phyloP scores from a whole-genome alignment of 495 filamentous ascomycete genomes.

The Penicillium simplicissimum region DNA sequence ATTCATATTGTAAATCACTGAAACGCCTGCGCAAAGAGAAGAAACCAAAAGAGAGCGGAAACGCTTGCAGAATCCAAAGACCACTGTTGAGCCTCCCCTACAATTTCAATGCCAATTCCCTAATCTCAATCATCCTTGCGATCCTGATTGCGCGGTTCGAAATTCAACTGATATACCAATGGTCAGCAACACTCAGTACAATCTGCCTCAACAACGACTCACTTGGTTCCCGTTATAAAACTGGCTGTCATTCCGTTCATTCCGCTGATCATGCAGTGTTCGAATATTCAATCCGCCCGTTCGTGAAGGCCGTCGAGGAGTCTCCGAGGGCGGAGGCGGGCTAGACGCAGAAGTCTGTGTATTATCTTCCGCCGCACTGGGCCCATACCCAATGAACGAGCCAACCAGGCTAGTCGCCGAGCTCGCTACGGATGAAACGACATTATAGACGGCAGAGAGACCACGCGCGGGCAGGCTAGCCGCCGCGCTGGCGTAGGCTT shows the following conservation, averaged over 20 bases:
- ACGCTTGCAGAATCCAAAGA: not conserved
- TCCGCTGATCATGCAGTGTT: conserved; percentile 58
- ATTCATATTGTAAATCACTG: not conserved
- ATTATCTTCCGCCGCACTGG: conserved; percentile 17
- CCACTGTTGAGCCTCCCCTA: conserved; percentile 2
- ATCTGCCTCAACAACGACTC: conserved; percentile 25
- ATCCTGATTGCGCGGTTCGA: conserved; percentile 69
- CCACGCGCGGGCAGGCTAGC: conserved; percentile 46
- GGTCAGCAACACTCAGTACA: not conserved
- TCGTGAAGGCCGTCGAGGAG: conserved; percentile 17
- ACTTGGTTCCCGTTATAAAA: conserved; percentile 92
- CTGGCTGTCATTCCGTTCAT: conserved; percentile 55
- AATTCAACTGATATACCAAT: conserved; percentile 59
- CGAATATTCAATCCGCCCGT: conserved; percentile 45
- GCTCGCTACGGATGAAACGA: conserved; percentile 44
- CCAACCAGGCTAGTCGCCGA: conserved; percentile 54
- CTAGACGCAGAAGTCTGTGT: conserved; percentile 11
- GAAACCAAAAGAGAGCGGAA: not conserved
- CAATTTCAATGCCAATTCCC: not conserved
- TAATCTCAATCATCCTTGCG: conserved; percentile 32
- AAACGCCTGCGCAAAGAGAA: conserved; percentile 4
- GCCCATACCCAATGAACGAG: conserved; percentile 56
- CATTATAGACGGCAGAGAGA: conserved; percentile 45
- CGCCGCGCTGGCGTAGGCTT: conserved; percentile 55
- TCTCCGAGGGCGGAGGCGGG: conserved; percentile 18